Base-by-base conservation (phyloP, 192 early-diverging fungal genomes). In the Entrophospora sp. region DNA sequence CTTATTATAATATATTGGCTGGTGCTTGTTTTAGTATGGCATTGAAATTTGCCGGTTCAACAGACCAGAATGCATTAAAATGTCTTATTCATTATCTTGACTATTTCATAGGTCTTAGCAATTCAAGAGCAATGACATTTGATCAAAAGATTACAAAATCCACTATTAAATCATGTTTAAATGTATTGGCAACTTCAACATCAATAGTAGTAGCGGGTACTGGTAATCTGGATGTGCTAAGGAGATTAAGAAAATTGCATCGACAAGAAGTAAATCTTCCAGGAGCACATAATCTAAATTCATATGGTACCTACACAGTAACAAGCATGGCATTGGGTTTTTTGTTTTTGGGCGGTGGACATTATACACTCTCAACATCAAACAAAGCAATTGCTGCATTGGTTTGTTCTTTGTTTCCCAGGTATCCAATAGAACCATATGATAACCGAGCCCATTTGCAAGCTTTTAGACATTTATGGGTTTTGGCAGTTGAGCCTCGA, bases 191-290 rank as follows among this genome's bases (percentile, higher is more conserved):
- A 3, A 72, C 83, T 2, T 76, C 85, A 4, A 70, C 83, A 0
- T 79, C 86, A 1, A 79, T 91, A 52, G 83, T 97, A 0, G 81
- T 91, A 72, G 89, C 91, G 7, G 95, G 94, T 27, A 86, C 85
- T 6, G 93, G 93, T 3, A 74, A 91, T 62, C 58, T 86, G 10
- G 80, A 83, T 9, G 69, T 85, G 4, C 73, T 90, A 36, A 66
- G 76, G 37, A 62, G 86, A 18, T 64, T 95, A 20, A 77, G 84
- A 7, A 66, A 61, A 20, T 59, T 88, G 13, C 80, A 87, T 51
- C 72, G 73, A 37, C 75, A 73, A 20, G 46, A 76, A 12, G 55
- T 68, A 14, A 70, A 70, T 4, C 56, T 36, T 36, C 34, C 12
- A 25, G 25, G 5, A 53, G 27, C 14, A 63, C n/a, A n/a, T n/a